Conservation (phyloP, 306 rosid genomes). For the cucumber (Cucumis sativus) region DNA sequence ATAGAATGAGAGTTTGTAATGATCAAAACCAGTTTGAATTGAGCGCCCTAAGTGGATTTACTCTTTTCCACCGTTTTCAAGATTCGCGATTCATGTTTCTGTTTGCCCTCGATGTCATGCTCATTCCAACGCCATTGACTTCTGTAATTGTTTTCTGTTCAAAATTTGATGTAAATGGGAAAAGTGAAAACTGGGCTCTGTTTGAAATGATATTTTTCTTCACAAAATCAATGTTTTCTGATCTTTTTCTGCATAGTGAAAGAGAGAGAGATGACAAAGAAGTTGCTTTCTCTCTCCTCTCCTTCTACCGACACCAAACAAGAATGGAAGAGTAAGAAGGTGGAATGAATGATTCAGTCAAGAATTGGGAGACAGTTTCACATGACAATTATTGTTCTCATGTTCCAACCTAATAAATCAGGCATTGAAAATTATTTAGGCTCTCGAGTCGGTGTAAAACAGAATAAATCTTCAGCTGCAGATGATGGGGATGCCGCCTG, state of each 20-base stretch:
- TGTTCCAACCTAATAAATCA: background rate
- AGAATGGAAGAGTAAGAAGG: background rate
- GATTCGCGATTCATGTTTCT: too few species aligned
- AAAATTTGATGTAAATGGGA: background rate
- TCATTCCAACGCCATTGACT: too few species aligned
- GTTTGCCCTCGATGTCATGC: too few species aligned
- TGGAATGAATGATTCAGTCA: background rate
- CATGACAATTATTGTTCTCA: background rate
- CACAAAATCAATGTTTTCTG: background rate
- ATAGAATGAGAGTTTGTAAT: too few species aligned
- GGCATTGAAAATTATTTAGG: background rate
- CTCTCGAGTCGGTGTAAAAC: background rate
- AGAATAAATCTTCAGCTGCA: background rate
- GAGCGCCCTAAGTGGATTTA: too few species aligned
- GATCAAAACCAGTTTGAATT: too few species aligned
- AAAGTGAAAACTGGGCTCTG: background rate
- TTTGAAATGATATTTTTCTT: background rate
- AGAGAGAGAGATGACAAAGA: background rate
- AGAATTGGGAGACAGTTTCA: background rate
- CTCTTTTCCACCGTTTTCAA: too few species aligned
- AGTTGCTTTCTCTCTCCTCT: background rate
- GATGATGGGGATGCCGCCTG: background rate
- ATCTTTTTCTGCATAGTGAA: background rate
- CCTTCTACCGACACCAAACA: background rate
- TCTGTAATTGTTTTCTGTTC: background rate